Conservation (phyloP, 164 flowering plant genomes). For the Chimonanthus salicifolius region DNA sequence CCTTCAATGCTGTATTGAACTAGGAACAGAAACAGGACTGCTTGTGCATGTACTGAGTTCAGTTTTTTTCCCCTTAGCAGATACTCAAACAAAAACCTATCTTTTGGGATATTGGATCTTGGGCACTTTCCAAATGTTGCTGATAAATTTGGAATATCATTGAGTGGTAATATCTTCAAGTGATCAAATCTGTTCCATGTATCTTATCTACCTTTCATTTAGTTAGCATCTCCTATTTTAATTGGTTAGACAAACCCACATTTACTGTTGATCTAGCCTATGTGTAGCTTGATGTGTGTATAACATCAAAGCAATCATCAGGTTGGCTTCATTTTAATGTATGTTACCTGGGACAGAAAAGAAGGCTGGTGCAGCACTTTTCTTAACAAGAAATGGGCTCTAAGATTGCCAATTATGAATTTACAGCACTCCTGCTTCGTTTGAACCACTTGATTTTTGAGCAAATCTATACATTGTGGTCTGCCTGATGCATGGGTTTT, state of each 20-base stretch:
- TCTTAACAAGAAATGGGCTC: too few species aligned
- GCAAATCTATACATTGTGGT: neutral
- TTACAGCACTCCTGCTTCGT: too few species aligned
- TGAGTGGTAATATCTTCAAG: constrained; percentile 36
- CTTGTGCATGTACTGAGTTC: neutral
- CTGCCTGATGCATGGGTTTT: neutral
- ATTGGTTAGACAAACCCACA: neutral
- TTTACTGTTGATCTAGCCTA: neutral
- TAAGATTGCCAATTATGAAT: too few species aligned
- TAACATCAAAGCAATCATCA: neutral
- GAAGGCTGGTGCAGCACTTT: neutral
- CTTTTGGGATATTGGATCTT: constrained; percentile 87
- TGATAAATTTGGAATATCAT: constrained; percentile 75
- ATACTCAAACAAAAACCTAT: constrained; percentile 73
- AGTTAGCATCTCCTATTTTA: neutral
- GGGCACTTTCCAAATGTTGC: constrained; percentile 96
- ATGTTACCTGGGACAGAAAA: neutral
- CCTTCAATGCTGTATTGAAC: neutral
- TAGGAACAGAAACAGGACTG: neutral
- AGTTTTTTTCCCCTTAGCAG: constrained; percentile 25
- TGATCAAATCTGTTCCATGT: neutral
- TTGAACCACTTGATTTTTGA: neutral
- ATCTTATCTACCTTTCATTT: neutral
- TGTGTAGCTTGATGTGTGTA: neutral
- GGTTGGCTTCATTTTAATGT: neutral